These are phyloP conservation scores for Colletotrichum sp. DNA, from an alignment of 2,329 filamentous ascomycete genomes.

Conservation along the genomic window DNA sequence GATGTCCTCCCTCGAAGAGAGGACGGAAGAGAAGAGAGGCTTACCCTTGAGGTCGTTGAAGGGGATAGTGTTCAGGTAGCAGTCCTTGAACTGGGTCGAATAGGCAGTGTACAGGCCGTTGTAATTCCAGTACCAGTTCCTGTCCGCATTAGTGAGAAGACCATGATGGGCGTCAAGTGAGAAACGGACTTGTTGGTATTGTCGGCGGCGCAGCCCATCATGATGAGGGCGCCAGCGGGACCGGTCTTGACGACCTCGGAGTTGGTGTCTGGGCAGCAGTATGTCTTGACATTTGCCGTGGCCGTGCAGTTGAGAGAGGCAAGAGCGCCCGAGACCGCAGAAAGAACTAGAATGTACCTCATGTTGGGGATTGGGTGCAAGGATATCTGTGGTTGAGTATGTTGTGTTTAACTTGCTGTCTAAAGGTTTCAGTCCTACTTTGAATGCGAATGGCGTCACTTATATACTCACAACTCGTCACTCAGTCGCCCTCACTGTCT, in stretches of 20 bases:
- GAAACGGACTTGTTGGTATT: slow-evolving; percentile 10
- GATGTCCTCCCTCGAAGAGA: neutral
- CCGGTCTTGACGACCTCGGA: slow-evolving; percentile 21
- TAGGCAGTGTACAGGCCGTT: slow-evolving; percentile 22
- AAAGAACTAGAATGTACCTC: neutral
- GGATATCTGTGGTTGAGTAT: accelerated
- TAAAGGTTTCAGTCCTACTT: neutral
- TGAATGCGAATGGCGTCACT: neutral
- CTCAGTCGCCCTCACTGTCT: neutral
- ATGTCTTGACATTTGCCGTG: slow-evolving; percentile 14
- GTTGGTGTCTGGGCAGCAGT: slow-evolving; percentile 21
- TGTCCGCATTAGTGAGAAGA: neutral
- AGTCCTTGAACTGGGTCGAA: slow-evolving; percentile 20
- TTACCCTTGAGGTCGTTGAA: slow-evolving; percentile 19
- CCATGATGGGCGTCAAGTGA: neutral
- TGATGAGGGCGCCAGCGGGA: slow-evolving; percentile 9
- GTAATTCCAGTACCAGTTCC: slow-evolving; percentile 23
- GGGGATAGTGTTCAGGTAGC: slow-evolving; percentile 15
- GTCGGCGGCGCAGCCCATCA: slow-evolving; percentile 20
- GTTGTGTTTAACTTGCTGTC: neutral
- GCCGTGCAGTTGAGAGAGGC: slow-evolving; percentile 22
- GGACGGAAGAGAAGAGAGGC: neutral
- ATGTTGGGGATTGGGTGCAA: neutral
- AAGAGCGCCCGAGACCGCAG: neutral
- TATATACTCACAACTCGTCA: neutral